A percentile compares a stretch with the other conserved stretches of the same genome.
Conservation (phyloP, 192 early-diverging fungal species). For the Diversispora eburnea region DNA sequence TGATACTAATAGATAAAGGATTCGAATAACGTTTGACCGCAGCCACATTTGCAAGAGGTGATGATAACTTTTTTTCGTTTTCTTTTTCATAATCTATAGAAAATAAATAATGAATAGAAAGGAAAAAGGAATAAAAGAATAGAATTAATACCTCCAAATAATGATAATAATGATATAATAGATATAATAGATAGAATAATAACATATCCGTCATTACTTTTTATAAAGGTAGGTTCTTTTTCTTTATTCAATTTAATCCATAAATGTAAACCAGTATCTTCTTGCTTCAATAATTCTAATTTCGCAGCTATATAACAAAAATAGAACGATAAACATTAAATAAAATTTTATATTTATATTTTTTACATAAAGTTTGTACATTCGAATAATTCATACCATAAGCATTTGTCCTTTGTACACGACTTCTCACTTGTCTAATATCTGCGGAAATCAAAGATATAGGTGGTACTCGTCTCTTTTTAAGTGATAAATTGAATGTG, state of each 20-base stretch:
- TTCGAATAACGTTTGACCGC: conserved; percentile 9
- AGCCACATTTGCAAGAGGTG: not conserved
- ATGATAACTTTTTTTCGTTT: not conserved
- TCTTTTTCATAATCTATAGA: not conserved
- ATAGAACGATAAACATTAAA: not conserved
- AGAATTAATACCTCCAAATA: not conserved
- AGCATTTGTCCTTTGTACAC: conserved; percentile 11
- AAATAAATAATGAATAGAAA: not conserved
- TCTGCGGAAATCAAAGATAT: conserved; percentile 3
- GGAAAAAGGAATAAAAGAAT: too few species aligned
- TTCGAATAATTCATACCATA: conserved; percentile 9
- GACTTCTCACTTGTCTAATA: conserved; percentile 22
- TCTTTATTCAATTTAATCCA: conserved; percentile 11
- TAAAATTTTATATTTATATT: not conserved
- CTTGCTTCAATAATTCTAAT: conserved; percentile 8
- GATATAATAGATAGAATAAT: not conserved
- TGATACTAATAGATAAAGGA: not conserved
- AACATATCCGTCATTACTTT: not conserved
- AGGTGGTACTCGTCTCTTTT: not conserved
- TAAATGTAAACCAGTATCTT: conserved; percentile 21
- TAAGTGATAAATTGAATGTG: not conserved
- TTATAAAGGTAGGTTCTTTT: conserved; percentile 4
- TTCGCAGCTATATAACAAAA: conserved; percentile 8
- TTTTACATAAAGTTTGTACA: not conserved
- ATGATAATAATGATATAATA: too few species aligned